These are phyloP conservation scores for Singerocomus inundabilis DNA, from an alignment of 1,284 basidiomycete genomes.

Conservation along the genomic window DNA sequence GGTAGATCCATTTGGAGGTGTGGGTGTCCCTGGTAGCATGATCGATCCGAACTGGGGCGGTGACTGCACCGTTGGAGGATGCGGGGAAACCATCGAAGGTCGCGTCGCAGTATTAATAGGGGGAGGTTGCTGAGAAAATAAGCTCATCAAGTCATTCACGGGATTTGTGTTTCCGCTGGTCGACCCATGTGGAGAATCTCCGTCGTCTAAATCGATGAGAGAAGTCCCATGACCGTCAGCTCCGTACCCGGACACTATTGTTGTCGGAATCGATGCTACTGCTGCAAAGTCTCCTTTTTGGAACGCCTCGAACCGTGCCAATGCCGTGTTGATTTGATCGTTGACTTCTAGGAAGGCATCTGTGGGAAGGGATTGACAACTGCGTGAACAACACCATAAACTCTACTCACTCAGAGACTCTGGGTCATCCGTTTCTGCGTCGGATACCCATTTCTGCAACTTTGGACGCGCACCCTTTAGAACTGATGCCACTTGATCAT, in stretches of 20 bases:
- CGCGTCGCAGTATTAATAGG: conserved; percentile 26
- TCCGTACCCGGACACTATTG: conserved; percentile 40
- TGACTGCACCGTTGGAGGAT: conserved; percentile 10
- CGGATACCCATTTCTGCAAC: conserved; percentile 98
- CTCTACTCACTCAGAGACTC: conserved; percentile 75
- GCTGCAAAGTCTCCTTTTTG: conserved; percentile 79
- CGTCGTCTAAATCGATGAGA: conserved; percentile 74
- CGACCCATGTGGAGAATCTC: conserved; percentile 8
- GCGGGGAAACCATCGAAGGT: conserved; percentile 19
- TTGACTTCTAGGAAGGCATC: conserved; percentile 95
- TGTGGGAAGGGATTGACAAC: conserved; percentile 31
- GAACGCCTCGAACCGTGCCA: conserved; percentile 89
- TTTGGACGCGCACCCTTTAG: conserved; percentile 86
- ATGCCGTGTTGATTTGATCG: conserved; percentile 93
- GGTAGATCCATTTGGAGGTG: conserved; percentile 19
- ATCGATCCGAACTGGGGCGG: conserved; percentile 46
- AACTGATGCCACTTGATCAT: conserved; percentile 92
- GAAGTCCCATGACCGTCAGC: conserved; percentile 41
- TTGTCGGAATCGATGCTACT: conserved; percentile 66
- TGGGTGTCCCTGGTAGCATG: conserved; percentile 50
- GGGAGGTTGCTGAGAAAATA: conserved; percentile 45
- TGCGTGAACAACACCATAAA: neutral
- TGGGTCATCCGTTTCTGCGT: conserved; percentile 79
- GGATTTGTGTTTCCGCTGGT: conserved; percentile 22
- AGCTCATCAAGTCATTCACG: conserved; percentile 56